Evolutionary conservation across 2,329 filamentous ascomycete genomes (phyloP).

Genomic region (Talaromyces albobiverticillius): DNA sequence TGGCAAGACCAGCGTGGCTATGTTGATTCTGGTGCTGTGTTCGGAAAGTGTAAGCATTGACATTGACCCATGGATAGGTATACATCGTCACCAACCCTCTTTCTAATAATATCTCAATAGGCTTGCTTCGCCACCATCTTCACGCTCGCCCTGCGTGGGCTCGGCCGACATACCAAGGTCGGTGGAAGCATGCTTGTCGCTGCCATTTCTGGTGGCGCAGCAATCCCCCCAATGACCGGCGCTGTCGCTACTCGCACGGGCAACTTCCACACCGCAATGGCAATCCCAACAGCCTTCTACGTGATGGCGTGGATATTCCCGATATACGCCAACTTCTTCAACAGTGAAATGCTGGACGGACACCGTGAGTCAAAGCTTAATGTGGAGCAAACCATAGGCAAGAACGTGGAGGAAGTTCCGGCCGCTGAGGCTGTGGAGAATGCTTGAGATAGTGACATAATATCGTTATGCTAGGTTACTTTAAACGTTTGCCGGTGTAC

Average conservation of each 20-base stretch:
- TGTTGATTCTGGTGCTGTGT: constrained; percentile 42
- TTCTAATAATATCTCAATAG: background rate
- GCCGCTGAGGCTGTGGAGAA: too few relatives aligned
- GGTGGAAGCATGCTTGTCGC: constrained; percentile 67
- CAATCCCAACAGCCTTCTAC: constrained; percentile 25
- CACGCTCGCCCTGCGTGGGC: constrained; percentile 68
- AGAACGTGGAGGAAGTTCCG: too few relatives aligned
- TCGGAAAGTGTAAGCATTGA: constrained; percentile 25
- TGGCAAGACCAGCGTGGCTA: too few relatives aligned
- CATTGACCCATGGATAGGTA: too few relatives aligned
- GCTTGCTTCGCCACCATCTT: constrained; percentile 72
- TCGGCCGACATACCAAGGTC: constrained; percentile 74
- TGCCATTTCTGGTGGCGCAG: constrained; percentile 66
- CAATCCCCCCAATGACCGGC: constrained; percentile 67
- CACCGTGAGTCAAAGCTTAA: constrained; percentile 23
- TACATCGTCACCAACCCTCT: too few relatives aligned
- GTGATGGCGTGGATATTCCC: constrained; percentile 24
- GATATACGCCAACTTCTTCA: constrained; percentile 26
- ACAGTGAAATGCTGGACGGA: constrained; percentile 23
- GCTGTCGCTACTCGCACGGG: constrained; percentile 42
- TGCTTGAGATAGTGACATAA: too few relatives aligned
- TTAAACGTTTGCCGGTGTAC: too few relatives aligned
- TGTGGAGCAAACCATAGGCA: too few relatives aligned
- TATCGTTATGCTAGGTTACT: too few relatives aligned
- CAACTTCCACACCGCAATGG: constrained; percentile 25